These are phyloP conservation scores for Phytomonas francai DNA, from an alignment of 208 protist genomes.

Conservation along the genomic window DNA sequence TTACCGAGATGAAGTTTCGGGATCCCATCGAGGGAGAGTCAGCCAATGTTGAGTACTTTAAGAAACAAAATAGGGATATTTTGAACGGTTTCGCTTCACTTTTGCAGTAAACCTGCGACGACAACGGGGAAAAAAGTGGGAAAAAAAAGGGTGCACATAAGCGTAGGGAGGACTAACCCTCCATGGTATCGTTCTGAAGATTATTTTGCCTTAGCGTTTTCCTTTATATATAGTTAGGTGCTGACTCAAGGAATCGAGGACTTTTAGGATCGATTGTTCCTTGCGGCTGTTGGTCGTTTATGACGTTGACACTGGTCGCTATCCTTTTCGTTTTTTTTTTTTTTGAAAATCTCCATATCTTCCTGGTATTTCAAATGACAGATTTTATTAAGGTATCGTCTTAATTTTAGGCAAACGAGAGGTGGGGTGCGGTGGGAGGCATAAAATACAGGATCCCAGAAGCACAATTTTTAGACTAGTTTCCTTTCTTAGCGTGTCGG, in stretches of 20 bases:
- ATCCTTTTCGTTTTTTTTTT: conserved; percentile 21
- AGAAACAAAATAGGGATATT: conserved; percentile 88
- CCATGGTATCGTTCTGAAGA: neutral
- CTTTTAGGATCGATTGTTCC: too few species aligned
- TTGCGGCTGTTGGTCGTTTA: conserved; percentile 9
- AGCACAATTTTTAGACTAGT: too few species aligned
- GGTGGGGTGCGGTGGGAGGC: too few species aligned
- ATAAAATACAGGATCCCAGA: too few species aligned
- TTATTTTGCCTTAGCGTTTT: conserved; percentile 5
- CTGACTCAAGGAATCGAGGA: too few species aligned
- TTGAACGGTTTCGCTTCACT: conserved; percentile 72
- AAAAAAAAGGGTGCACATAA: conserved; percentile 14
- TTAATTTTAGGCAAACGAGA: too few species aligned
- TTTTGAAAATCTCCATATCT: neutral
- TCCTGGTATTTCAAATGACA: too few species aligned
- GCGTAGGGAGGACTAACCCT: neutral
- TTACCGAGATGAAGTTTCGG: conserved; percentile 91
- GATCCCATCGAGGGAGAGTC: conserved; percentile 81
- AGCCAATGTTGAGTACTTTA: conserved; percentile 82
- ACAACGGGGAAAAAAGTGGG: neutral
- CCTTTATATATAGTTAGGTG: too few species aligned
- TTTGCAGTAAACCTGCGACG: conserved; percentile 39
- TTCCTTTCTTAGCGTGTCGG: too few species aligned
- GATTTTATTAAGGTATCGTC: too few species aligned
- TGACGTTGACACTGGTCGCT: conserved; percentile 2